phyloP scores from a whole-genome alignment of 352 stramenopile genomes.

The Pilasporangium apinafurcum region DNA sequence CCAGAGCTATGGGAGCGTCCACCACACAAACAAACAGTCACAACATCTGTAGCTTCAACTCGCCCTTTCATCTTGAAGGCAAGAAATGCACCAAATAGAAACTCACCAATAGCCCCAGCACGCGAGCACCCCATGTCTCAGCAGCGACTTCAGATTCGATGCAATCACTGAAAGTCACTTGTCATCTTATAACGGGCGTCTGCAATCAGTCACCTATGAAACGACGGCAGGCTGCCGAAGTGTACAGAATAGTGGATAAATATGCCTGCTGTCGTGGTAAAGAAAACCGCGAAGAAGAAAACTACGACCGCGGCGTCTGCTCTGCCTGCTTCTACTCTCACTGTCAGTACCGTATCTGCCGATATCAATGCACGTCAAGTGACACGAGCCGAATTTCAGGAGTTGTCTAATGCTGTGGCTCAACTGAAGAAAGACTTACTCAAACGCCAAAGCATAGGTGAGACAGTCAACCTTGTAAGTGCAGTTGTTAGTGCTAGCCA shows the following conservation, averaged over 20 bases:
- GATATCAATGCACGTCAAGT: slow-evolving; percentile 39
- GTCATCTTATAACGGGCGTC: neutral
- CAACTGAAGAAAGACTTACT: slow-evolving; percentile 42
- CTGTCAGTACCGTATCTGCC: slow-evolving; percentile 11
- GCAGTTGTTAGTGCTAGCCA: neutral
- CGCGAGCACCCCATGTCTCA: slow-evolving; percentile 43
- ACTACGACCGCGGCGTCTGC: no score
- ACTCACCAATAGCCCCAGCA: slow-evolving; percentile 31
- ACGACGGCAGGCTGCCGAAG: no score
- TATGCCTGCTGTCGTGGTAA: no score
- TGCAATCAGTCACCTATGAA: no score
- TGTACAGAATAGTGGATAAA: no score
- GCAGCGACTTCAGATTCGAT: neutral
- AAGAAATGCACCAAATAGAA: neutral
- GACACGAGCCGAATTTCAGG: slow-evolving; percentile 50
- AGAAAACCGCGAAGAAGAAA: no score
- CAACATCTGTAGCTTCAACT: no score
- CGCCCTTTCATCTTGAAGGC: slow-evolving; percentile 1
- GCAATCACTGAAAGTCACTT: neutral
- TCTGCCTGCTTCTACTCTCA: no score
- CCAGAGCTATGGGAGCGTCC: slow-evolving; percentile 25
- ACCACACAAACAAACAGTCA: no score
- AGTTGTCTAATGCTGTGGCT: slow-evolving; percentile 29
- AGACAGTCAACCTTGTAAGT: neutral
- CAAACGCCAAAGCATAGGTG: slow-evolving; percentile 32